Evolutionary conservation across 2,329 filamentous ascomycete species (phyloP).

Genomic region (Dactylellina cionopaga): DNA sequence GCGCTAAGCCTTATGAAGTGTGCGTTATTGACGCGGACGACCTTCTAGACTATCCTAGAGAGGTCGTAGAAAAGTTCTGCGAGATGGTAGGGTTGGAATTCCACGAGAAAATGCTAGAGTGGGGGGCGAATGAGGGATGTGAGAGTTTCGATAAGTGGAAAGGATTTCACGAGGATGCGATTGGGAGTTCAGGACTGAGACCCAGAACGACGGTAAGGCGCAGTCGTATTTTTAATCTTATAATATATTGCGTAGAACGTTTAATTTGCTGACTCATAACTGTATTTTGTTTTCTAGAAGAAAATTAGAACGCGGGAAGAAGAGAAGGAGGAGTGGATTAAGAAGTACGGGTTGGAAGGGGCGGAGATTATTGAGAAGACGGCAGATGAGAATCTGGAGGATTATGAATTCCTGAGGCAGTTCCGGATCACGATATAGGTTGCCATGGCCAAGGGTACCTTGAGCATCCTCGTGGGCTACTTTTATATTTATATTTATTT

Average conservation of each 20-base stretch:
- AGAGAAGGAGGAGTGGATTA: constrained; percentile 75
- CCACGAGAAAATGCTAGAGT: constrained; percentile 79
- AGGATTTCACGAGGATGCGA: constrained; percentile 95
- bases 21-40: constrained; percentile 95
- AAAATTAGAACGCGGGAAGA: constrained; percentile 72
- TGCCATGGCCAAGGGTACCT: too few relatives aligned
- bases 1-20: constrained; percentile 68
- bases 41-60: constrained; percentile 82
- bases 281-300: constrained; percentile 54
- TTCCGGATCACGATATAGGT: constrained; percentile 73
- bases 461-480: too few relatives aligned
- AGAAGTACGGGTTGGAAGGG: constrained; percentile 78
- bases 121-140: constrained; percentile 78
- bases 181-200: constrained; percentile 80
- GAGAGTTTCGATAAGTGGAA: constrained; percentile 94
- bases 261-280: constrained; percentile 10
- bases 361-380: constrained; percentile 75
- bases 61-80: constrained; percentile 81
- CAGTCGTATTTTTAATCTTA: neutral
- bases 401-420: constrained; percentile 84
- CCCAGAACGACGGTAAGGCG: constrained; percentile 69
- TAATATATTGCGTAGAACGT: neutral
- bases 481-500: too few relatives aligned
- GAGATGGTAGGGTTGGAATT: constrained; percentile 81
- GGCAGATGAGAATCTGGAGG: constrained; percentile 75